These are phyloP conservation scores for Ciborinia camelliae DNA, from an alignment of 2,329 filamentous ascomycete species.

Conservation along the genomic window DNA sequence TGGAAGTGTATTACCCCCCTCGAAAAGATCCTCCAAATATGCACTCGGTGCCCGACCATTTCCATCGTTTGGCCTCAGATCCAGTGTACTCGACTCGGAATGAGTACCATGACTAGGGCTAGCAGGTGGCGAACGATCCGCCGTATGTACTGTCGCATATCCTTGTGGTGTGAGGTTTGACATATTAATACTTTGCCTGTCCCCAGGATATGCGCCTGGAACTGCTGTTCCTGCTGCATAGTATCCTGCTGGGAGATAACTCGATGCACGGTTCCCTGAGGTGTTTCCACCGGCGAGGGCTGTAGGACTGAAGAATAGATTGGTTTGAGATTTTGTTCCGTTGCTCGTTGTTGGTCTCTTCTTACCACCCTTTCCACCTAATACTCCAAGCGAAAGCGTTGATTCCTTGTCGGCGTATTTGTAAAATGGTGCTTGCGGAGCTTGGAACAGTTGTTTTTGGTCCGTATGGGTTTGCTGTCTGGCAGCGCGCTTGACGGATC, in stretches of 20 bases:
- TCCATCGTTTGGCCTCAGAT: conserved; percentile 56
- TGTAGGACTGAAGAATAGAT: conserved; percentile 91
- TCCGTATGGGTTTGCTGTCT: conserved; percentile 67
- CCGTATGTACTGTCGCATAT: conserved; percentile 46
- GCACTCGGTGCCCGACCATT: conserved; percentile 77
- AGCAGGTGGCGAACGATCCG: conserved; percentile 50
- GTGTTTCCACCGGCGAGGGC: conserved; percentile 58
- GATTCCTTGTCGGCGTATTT: conserved; percentile 57
- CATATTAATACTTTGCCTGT: conserved; percentile 51
- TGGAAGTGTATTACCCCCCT: conserved; percentile 43
- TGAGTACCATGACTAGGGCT: conserved; percentile 48
- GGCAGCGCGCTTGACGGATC: conserved; percentile 84
- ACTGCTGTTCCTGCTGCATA: conserved; percentile 64
- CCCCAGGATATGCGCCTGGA: conserved; percentile 36
- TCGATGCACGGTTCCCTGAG: conserved; percentile 62
- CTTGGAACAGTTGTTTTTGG: conserved; percentile 63
- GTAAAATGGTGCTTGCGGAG: conserved; percentile 50
- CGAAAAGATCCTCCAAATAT: conserved; percentile 85
- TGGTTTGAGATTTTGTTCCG: conserved; percentile 24
- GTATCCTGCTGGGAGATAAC: conserved; percentile 87
- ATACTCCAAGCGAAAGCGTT: conserved; percentile 31
- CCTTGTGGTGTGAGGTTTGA: conserved; percentile 53
- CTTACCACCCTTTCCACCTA: conserved; percentile 33
- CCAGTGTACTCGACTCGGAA: conserved; percentile 58
- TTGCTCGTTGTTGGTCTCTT: conserved; percentile 41